Percentiles rank a stretch among this genome's conserved stretches.
Evolutionary conservation across 306 rosid genomes (phyloP).

Genomic region (Vigna angularis): DNA sequence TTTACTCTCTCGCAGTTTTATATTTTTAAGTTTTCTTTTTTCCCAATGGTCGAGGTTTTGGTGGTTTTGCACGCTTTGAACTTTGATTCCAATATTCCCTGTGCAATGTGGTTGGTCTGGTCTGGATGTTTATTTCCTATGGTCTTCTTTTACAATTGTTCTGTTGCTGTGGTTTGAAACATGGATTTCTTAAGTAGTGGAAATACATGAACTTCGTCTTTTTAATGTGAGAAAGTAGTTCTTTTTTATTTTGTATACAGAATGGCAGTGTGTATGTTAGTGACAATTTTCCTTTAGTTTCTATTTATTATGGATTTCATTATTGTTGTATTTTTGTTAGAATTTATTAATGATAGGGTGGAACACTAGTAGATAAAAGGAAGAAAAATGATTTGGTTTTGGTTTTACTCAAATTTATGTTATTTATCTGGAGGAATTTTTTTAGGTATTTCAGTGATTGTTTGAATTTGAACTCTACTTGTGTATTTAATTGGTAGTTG

Average conservation of each 20-base stretch:
- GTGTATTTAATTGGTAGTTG: conserved; percentile 7
- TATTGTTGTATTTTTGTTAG: neutral
- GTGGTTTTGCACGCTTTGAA: conserved; percentile 11
- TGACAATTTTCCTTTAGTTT: neutral
- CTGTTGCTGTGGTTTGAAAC: conserved; percentile 14
- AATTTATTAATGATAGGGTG: conserved; percentile 23
- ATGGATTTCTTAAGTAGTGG: conserved; percentile 23
- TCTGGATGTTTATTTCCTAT: conserved; percentile 11
- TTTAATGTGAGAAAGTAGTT: neutral
- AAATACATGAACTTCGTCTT: neutral
- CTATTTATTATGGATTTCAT: neutral
- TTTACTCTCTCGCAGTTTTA: conserved; percentile 2
- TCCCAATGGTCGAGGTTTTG: neutral
- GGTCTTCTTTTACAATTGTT: neutral
- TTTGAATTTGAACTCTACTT: conserved; percentile 10
- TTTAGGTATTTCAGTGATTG: conserved; percentile 8
- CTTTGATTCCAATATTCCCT: neutral
- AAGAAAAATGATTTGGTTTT: conserved; percentile 15
- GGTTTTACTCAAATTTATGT: conserved; percentile 4
- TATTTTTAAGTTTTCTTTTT: neutral
- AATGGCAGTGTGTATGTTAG: neutral
- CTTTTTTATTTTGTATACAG: neutral
- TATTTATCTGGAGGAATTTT: neutral
- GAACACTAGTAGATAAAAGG: neutral
- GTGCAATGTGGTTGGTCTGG: conserved; percentile 32